These are phyloP conservation scores for Globisporangium radiosum DNA, from an alignment of 352 stramenopile species.

Conservation along the genomic window DNA sequence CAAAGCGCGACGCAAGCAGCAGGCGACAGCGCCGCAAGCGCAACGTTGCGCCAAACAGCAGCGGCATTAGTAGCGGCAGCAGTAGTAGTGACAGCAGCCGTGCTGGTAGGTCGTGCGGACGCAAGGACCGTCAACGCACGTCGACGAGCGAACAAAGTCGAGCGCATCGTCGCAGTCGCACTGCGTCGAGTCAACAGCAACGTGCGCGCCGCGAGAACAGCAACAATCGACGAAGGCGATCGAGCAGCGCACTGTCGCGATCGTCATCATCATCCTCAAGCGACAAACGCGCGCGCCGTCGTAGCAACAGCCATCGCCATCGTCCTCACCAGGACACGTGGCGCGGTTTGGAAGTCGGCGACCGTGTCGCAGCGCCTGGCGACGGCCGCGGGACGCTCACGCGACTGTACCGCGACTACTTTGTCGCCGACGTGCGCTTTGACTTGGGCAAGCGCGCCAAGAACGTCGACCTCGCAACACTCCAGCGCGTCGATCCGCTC, in stretches of 20 bases:
- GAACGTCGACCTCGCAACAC: too few species aligned
- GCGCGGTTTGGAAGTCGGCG: conserved; percentile 36
- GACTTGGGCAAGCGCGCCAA: conserved; percentile 34
- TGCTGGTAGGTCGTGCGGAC: not conserved
- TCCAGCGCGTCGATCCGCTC: conserved; percentile 6
- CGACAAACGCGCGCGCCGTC: not conserved
- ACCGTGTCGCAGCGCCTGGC: conserved; percentile 33
- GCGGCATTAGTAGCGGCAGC: not conserved
- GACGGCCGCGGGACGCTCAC: conserved; percentile 47
- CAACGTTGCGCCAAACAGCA: not conserved
- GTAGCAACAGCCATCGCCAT: not conserved
- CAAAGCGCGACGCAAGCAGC: conserved; percentile 7
- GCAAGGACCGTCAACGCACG: too few species aligned
- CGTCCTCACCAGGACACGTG: conserved; percentile 1
- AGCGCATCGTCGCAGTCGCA: not conserved
- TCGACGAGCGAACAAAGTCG: too few species aligned
- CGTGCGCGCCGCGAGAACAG: not conserved
- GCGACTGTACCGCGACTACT: conserved; percentile 57
- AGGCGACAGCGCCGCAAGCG: not conserved
- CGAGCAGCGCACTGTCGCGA: not conserved
- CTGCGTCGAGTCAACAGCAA: not conserved
- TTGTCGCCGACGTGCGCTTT: conserved; percentile 64
- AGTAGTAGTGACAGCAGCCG: not conserved
- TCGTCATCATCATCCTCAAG: conserved; percentile 4
- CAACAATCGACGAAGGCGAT: not conserved